Evolutionary conservation across 441 rosid species (phyloP).

Genomic region (Mallotus japonicus): DNA sequence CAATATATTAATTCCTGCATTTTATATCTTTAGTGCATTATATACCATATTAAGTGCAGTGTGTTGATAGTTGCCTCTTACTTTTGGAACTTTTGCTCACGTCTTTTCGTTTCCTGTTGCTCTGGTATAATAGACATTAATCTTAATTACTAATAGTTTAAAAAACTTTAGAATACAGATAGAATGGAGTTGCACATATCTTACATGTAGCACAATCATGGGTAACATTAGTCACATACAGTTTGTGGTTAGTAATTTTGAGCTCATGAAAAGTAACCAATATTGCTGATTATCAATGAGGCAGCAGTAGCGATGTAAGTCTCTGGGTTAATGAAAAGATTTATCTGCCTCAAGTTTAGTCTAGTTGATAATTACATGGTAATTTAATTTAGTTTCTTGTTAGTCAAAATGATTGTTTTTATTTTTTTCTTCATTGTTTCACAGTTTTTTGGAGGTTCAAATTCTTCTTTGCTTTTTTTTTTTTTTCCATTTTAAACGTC

Average conservation of each 20-base stretch:
- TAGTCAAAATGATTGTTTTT: neutral
- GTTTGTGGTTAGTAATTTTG: neutral
- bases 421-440: neutral
- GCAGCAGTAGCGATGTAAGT: neutral
- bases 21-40: neutral
- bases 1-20: slow-evolving; percentile 11
- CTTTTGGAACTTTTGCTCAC: neutral
- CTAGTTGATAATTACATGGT: slow-evolving; percentile 7
- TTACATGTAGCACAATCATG: neutral
- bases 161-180: neutral
- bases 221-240: neutral
- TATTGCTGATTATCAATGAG: neutral
- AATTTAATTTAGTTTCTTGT: neutral
- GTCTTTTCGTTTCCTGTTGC: neutral
- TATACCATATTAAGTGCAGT: neutral
- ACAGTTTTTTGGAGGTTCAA: slow-evolving; percentile 14
- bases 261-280: neutral
- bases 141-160: neutral
- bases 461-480: slow-evolving; percentile 26
- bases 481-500: slow-evolving; percentile 19
- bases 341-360: neutral
- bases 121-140: neutral
- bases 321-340: neutral
- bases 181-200: neutral
- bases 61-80: neutral